Evolutionary conservation across 163 green algal species (phyloP), one percentile per base, ranked within the genome.

Genomic region (Trebouxiophyceae sp.): DNA sequence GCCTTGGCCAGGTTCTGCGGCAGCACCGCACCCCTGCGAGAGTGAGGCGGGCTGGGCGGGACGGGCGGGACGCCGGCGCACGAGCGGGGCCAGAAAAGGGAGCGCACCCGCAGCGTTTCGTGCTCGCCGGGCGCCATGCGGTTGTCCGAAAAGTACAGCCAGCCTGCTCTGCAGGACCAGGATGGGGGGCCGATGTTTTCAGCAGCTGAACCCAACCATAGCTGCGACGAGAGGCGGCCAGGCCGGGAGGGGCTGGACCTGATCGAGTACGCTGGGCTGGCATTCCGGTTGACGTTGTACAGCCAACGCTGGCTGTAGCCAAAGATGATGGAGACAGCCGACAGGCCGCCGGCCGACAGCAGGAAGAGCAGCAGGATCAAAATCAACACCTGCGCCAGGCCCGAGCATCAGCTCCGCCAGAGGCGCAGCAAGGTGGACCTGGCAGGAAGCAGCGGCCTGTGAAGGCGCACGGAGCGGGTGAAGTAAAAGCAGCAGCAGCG

Each of bases 111-210:
- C 39, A 50, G 16, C 12, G 39, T 50, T 8, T 8, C 39, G 39
- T 50, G 39, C 12, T 16, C 39, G 39, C 39, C 39, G 16, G 16
- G 39, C 8, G 8, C 16, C 39, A 16, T 50, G 12, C 39, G 8
- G 39, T 50, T 50, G 39, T 50, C 39, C 8, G 39, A 50, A 50
- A n/a, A 50, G 39, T 50, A 50, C 39, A 50, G 39, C 39, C 39
- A 50, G 12, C 39, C 39, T n/a, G 39, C n/a, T n/a, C n/a, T n/a
- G n/a, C n/a, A n/a, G n/a, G n/a, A n/a, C n/a, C n/a, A n/a, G n/a
- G n/a, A n/a, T n/a, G n/a, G n/a, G n/a, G n/a, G n/a, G n/a, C n/a
- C n/a, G n/a, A n/a, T n/a, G n/a, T n/a, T n/a, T n/a, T n/a, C n/a
- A n/a, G n/a, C n/a, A n/a, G n/a, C n/a, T n/a, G n/a, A n/a, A n/a